These are phyloP conservation scores for Gastrolobium villosum DNA, from an alignment of 306 rosid species.

Conservation along the genomic window DNA sequence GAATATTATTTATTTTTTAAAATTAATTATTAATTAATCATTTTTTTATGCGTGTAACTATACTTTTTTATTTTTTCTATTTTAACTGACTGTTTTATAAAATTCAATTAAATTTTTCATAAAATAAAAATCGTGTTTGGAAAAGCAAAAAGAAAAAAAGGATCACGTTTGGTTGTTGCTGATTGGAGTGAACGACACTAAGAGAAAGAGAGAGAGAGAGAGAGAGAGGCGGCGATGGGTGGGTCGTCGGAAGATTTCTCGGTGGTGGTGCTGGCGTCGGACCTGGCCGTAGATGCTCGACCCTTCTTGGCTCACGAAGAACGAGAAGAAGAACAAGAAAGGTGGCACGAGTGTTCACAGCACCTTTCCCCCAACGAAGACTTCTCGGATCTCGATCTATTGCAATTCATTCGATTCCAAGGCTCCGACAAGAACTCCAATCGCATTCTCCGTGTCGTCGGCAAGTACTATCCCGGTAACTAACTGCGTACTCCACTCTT, in stretches of 20 bases:
- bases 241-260: conserved; percentile 81
- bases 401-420: conserved; percentile 74
- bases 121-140: no score
- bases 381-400: conserved; percentile 87
- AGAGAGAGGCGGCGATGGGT: no score
- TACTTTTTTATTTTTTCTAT: no score
- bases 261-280: conserved; percentile 83
- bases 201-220: no score
- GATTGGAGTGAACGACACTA: no score
- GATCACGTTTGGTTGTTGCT: no score
- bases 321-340: conserved; percentile 47
- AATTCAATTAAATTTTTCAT: no score
- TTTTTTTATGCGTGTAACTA: no score
- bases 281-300: conserved; percentile 77
- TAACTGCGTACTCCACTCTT: neutral
- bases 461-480: conserved; percentile 85
- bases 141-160: no score
- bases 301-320: conserved; percentile 63
- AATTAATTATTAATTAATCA: no score
- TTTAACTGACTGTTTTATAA: no score
- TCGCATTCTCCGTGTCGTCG: conserved; percentile 81
- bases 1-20: no score
- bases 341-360: conserved; percentile 87
- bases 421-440: conserved; percentile 75
- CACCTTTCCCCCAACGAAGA: conserved; percentile 81